These are phyloP conservation scores for Diaporthe sp. DNA, from an alignment of 2,329 filamentous ascomycete genomes.

Conservation along the genomic window DNA sequence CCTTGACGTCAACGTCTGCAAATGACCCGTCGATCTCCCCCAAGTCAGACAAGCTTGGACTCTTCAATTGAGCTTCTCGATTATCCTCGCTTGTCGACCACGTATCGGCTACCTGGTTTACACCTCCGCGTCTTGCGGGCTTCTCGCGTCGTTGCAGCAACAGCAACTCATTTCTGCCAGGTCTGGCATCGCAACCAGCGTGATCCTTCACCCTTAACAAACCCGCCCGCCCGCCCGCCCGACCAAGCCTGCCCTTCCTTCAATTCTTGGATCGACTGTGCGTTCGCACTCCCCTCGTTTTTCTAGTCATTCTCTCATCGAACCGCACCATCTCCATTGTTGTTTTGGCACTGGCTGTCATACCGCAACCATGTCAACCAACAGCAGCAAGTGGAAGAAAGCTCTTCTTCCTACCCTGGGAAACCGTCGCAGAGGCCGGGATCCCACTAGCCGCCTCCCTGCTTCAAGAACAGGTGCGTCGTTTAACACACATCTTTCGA, in stretches of 20 bases:
- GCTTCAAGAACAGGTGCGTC: constrained; percentile 36
- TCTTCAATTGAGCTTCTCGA: background rate
- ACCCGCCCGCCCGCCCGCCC: background rate
- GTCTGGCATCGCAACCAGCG: background rate
- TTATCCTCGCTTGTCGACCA: background rate
- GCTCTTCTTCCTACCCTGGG: constrained; percentile 35
- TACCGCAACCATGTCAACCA: constrained; percentile 7
- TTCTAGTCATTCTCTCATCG: background rate
- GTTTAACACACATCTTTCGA: background rate
- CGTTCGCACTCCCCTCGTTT: background rate
- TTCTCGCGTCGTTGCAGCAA: background rate
- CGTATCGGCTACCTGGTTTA: background rate
- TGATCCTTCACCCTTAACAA: background rate
- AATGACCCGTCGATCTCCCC: background rate
- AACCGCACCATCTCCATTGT: background rate
- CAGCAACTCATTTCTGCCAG: background rate
- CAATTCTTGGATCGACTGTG: background rate
- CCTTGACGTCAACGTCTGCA: background rate
- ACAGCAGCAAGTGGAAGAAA: constrained; percentile 38
- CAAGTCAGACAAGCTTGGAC: background rate
- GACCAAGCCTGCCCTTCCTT: background rate
- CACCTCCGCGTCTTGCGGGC: background rate
- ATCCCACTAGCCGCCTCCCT: constrained; percentile 6
- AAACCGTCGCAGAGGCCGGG: constrained; percentile 27
- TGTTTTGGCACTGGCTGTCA: background rate